Conservation (phyloP, 73 alveolate species). For the Symbiodinium natans region DNA sequence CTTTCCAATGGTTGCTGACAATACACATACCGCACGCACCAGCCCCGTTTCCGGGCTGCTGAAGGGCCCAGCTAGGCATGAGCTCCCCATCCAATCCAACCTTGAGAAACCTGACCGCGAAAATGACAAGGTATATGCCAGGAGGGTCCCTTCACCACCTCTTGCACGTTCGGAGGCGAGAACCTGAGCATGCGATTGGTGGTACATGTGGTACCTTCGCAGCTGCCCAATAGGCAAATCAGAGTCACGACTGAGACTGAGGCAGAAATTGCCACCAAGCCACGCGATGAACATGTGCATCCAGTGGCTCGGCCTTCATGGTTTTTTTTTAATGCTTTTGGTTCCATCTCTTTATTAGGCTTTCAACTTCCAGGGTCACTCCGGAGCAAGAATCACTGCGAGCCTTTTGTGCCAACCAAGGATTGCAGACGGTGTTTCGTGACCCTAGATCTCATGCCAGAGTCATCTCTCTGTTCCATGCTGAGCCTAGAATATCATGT, state of each 20-base stretch:
- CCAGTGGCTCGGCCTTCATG: constrained; percentile 16
- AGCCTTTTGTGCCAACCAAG: too few relatives aligned
- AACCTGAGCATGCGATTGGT: background rate
- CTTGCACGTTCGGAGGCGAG: constrained; percentile 63
- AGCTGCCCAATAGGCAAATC: too few relatives aligned
- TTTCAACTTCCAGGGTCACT: too few relatives aligned
- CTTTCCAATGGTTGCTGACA: too few relatives aligned
- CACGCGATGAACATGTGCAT: constrained; percentile 88
- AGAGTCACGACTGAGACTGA: background rate
- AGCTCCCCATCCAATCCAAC: too few relatives aligned
- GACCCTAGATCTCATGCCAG: background rate
- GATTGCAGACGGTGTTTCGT: constrained; percentile 82
- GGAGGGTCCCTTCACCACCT: constrained; percentile 89
- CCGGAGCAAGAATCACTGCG: too few relatives aligned
- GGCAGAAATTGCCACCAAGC: constrained; percentile 80
- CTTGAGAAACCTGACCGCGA: too few relatives aligned
- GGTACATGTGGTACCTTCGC: background rate
- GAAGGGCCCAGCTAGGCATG: background rate
- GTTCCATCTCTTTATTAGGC: background rate
- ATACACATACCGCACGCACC: too few relatives aligned
- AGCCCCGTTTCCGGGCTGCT: too few relatives aligned
- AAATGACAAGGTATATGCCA: constrained; percentile 73
- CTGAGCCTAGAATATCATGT: too few relatives aligned
- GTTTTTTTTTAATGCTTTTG: background rate
- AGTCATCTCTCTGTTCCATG: too few relatives aligned